phyloP scores from a whole-genome alignment of 1,139 yeast genomes.

The Magnusiomyces magnusii region DNA sequence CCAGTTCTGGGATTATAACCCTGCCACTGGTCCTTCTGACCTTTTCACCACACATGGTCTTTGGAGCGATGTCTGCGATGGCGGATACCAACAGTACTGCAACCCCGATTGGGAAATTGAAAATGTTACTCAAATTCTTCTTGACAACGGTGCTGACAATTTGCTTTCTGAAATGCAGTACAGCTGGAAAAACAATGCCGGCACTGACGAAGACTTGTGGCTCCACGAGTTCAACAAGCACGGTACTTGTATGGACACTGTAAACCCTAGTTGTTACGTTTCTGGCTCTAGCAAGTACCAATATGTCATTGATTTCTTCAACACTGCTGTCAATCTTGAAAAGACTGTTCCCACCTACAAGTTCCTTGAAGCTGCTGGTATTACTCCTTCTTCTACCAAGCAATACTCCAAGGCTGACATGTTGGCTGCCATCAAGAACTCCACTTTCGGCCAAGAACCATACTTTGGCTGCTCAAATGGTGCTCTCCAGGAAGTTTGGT shows the following conservation, averaged over 20 bases:
- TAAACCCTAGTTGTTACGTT: slow-evolving; percentile 60
- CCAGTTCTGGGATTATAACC: slow-evolving; percentile 90
- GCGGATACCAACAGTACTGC: slow-evolving; percentile 70
- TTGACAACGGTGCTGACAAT: slow-evolving; percentile 43
- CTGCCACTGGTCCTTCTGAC: slow-evolving; percentile 72
- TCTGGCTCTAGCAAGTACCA: slow-evolving; percentile 38
- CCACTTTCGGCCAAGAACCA: slow-evolving; percentile 26
- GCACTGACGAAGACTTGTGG: slow-evolving; percentile 75
- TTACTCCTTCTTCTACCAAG: slow-evolving; percentile 51
- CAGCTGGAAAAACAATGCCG: slow-evolving; percentile 73
- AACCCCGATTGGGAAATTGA: slow-evolving; percentile 50
- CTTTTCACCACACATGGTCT: slow-evolving; percentile 78
- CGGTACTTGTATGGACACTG: slow-evolving; percentile 83
- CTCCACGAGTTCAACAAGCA: slow-evolving; percentile 92
- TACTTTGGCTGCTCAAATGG: slow-evolving; percentile 61
- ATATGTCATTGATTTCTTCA: slow-evolving; percentile 74
- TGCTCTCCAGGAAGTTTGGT: slow-evolving; percentile 84
- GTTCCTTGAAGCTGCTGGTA: slow-evolving; percentile 59
- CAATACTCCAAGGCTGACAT: slow-evolving; percentile 63
- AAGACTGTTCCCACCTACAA: slow-evolving; percentile 61
- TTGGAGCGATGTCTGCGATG: slow-evolving; percentile 81
- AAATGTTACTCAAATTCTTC: slow-evolving; percentile 48
- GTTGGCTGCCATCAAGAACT: slow-evolving; percentile 50
- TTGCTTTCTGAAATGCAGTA: slow-evolving; percentile 51
- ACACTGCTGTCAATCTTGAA: slow-evolving; percentile 56